Base-by-base conservation (phyloP, 2,329 filamentous ascomycete species). In the Pleoardoris graminearum region DNA sequence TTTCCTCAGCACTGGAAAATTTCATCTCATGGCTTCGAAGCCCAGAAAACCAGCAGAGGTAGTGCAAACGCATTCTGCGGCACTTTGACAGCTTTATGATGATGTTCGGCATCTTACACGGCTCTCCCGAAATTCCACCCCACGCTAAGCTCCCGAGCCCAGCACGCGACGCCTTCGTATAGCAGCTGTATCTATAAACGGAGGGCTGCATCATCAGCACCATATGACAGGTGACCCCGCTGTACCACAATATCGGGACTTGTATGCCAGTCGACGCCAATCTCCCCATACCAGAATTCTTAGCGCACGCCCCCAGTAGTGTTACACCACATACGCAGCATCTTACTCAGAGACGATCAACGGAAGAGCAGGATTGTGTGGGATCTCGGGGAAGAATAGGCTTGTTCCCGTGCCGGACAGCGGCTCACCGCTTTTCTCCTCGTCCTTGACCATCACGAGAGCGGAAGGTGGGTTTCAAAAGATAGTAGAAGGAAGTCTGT, bases 291-390 rank as follows among this genome's bases (percentile, higher is more conserved):
- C 39, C 54, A 42, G 29, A 17, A 19, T 29, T 14, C 39, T 45
- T 45, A 27, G 45, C 50, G 39, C 17, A 21, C 43, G 25, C 29
- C 53, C 32, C 30, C 29, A 46, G 41, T 35, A 16, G 22, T 30
- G 51, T 52, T 50, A 55, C 55, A 58, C 45, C 19, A 39, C 39
- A 47, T 45, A 46, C 38, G 33, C 48, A 43, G 46, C 48, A 53
- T 52, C 52, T 58, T 44, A 54, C 52, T 58, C 48, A 48, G 54
- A 54, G 48, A 45, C 35, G 29, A 47, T 35, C 29, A 37, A 27
- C 41, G 35, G 23, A 17, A 22, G 30, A 36, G 11, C 35, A 25
- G 19, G n/a, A 37, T 32, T 22, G 19, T 17, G 37, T 17, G 22
- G 14, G 11, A 17, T 47, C 16, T 42, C 23, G 23, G 46, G 27